Evolutionary conservation across 805 yeast genomes (phyloP).

Genomic region (Ogataea zsoltii): DNA sequence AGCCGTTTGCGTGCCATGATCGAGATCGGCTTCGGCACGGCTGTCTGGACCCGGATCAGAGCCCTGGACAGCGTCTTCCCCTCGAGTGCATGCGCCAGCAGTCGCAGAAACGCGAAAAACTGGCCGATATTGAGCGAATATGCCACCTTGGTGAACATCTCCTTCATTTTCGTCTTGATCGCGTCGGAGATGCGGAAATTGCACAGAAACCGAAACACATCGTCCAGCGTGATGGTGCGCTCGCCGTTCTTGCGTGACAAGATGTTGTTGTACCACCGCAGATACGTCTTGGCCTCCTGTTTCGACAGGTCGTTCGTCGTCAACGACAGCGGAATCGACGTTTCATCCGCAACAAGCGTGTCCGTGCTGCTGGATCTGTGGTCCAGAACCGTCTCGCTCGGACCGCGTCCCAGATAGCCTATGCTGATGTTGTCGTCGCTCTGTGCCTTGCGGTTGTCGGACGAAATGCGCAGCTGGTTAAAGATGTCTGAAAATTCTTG

Average conservation of each 20-base stretch:
- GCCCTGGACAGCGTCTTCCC: conserved; percentile 55
- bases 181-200: conserved; percentile 67
- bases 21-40: conserved; percentile 78
- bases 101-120: conserved; percentile 82
- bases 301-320: conserved; percentile 66
- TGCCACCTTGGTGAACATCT: conserved; percentile 53
- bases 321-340: conserved; percentile 60
- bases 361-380: conserved; percentile 30
- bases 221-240: conserved; percentile 65
- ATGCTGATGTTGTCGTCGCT: conserved; percentile 25
- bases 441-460: conserved; percentile 16
- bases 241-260: conserved; percentile 63
- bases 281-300: conserved; percentile 80
- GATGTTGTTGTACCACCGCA: conserved; percentile 91
- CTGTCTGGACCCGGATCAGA: conserved; percentile 55
- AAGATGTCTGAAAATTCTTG: conserved; percentile 25
- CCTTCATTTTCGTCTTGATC: conserved; percentile 50
- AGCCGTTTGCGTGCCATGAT: conserved; percentile 64
- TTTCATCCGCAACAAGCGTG: conserved; percentile 35
- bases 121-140: conserved; percentile 80
- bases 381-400: conserved; percentile 1
- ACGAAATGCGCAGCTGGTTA: conserved; percentile 19
- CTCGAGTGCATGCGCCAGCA: conserved; percentile 64
- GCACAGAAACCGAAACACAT: conserved; percentile 73
- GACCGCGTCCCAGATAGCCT: conserved; percentile 4